Percentiles rank a stretch among this genome's conserved stretches.
Evolutionary conservation across 176 grass and related monocot genomes (phyloP).

Genomic region (Miscanthus lutarioriparius): DNA sequence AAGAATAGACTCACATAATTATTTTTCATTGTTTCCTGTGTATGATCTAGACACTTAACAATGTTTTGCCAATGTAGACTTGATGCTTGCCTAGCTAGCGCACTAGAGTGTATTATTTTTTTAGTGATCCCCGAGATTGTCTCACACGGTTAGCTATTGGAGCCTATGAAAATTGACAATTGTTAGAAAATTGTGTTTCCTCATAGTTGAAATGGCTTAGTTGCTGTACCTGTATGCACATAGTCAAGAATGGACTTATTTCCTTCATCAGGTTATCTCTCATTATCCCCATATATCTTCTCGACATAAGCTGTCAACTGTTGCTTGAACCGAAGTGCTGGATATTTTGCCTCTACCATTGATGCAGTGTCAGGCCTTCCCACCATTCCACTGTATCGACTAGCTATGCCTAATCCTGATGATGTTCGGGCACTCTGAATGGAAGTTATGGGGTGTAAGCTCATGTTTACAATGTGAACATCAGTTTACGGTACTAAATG

Average conservation of each 20-base stretch:
- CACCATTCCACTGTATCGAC: conserved; percentile 88
- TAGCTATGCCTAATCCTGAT: conserved; percentile 58
- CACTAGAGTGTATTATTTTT: conserved; percentile 66
- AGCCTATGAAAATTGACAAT: too few relatives aligned
- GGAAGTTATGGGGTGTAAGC: conserved; percentile 15
- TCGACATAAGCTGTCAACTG: conserved; percentile 90
- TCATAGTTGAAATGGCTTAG: not conserved
- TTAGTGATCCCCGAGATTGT: conserved; percentile 54
- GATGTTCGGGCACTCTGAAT: conserved; percentile 72
- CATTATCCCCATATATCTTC: conserved; percentile 90
- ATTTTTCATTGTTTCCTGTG: conserved; percentile 56
- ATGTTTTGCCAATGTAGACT: conserved; percentile 84
- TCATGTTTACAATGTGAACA: conserved; percentile 33
- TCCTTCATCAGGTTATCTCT: conserved; percentile 90
- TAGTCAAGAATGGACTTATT: conserved; percentile 68
- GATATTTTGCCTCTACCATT: conserved; percentile 88
- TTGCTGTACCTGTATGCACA: conserved; percentile 8
- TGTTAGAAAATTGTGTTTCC: too few relatives aligned
- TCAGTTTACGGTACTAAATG: conserved; percentile 3
- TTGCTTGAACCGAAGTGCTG: conserved; percentile 90
- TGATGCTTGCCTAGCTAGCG: conserved; percentile 65
- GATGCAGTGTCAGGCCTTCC: conserved; percentile 52
- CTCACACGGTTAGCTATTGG: conserved; percentile 6
- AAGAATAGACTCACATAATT: conserved; percentile 58
- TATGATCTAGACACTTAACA: conserved; percentile 56